Conservation (phyloP, 2,329 filamentous ascomycete genomes). For the Diaporthe vaccinii region DNA sequence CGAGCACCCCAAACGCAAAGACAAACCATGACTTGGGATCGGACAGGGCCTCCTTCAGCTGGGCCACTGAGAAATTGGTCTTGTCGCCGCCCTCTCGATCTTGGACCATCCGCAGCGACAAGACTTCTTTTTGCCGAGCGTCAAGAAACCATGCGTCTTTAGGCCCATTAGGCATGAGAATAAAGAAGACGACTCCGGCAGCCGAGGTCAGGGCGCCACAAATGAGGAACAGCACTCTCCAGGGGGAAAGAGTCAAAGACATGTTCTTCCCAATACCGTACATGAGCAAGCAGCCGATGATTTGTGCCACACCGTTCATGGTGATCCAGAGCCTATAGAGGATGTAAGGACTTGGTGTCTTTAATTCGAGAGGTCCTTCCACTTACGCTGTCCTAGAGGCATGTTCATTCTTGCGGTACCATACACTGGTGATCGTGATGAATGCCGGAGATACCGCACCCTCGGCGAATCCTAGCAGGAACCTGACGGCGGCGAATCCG, state of each 20-base stretch:
- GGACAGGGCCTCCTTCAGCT: constrained; percentile 58
- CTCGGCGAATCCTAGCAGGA: constrained; percentile 57
- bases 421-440: constrained; percentile 59
- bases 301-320: constrained; percentile 61
- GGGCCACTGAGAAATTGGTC: constrained; percentile 57
- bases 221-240: constrained; percentile 63
- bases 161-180: constrained; percentile 61
- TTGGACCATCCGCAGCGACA: constrained; percentile 51
- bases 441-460: constrained; percentile 60
- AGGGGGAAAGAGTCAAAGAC: constrained; percentile 55
- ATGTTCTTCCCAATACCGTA: constrained; percentile 62
- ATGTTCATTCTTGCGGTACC: constrained; percentile 56
- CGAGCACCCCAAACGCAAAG: constrained; percentile 60
- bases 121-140: constrained; percentile 56
- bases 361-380: background rate
- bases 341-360: background rate
- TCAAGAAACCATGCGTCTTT: constrained; percentile 64
- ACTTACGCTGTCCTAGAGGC: constrained; percentile 48
- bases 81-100: constrained; percentile 53
- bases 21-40: constrained; percentile 60
- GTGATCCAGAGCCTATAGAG: constrained; percentile 55
- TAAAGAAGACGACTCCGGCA: constrained; percentile 59
- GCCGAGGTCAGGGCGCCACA: constrained; percentile 61
- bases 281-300: constrained; percentile 61
- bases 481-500: constrained; percentile 53